A percentile compares a stretch with the other conserved stretches of the same genome.
phyloP scores from a whole-genome alignment of 495 filamentous ascomycete genomes.

The Lentithecium fluviatile region DNA sequence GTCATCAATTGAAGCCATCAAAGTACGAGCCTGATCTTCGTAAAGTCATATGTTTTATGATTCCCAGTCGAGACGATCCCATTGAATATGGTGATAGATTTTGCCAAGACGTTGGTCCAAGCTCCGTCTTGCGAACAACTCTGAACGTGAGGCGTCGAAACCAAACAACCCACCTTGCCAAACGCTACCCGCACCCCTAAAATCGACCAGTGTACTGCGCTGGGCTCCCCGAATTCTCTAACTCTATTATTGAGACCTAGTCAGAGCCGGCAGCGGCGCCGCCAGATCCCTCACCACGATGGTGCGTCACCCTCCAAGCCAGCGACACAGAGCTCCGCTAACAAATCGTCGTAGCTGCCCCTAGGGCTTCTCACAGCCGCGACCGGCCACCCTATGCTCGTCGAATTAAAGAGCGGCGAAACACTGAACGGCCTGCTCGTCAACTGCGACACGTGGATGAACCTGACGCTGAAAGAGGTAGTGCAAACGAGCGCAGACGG shows the following conservation, averaged over 20 bases:
- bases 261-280: neutral
- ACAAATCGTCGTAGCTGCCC: conserved; percentile 63
- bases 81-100: no score
- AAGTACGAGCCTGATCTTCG: no score
- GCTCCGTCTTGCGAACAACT: neutral
- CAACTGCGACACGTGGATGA: conserved; percentile 99
- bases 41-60: no score
- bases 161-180: neutral
- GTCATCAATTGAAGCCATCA: no score
- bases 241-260: neutral
- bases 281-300: conserved; percentile 1
- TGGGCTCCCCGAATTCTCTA: neutral
- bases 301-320: conserved; percentile 2
- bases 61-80: no score
- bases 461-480: conserved; percentile 92
- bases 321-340: conserved; percentile 1
- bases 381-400: conserved; percentile 97
- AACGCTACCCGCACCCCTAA: neutral
- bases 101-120: neutral
- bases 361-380: conserved; percentile 91
- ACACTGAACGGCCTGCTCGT: conserved; percentile 94
- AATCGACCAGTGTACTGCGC: neutral
- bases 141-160: neutral
- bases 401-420: conserved; percentile 98
- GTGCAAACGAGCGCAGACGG: conserved; percentile 96